phyloP scores from a whole-genome alignment of 805 yeast species.

The Blastobotrys mokoenaii region DNA sequence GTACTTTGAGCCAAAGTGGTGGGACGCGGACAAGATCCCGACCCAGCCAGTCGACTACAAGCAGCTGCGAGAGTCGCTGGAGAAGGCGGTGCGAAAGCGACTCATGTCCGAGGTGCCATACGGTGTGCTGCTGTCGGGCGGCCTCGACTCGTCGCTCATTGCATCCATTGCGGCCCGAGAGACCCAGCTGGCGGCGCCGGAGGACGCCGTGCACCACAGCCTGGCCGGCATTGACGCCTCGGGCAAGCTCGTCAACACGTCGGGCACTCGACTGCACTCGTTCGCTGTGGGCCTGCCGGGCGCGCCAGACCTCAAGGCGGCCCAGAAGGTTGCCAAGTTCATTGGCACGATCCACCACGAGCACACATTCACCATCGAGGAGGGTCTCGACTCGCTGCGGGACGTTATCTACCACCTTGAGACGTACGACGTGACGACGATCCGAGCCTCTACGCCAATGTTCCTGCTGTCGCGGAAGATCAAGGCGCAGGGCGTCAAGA shows the following conservation, averaged over 20 bases:
- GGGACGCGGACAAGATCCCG: slow-evolving; percentile 76
- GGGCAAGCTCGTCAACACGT: slow-evolving; percentile 66
- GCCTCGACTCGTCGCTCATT: slow-evolving; percentile 91
- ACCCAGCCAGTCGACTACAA: slow-evolving; percentile 64
- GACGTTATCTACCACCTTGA: slow-evolving; percentile 95
- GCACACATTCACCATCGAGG: slow-evolving; percentile 93
- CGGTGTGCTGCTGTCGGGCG: slow-evolving; percentile 96
- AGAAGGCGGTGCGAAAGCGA: slow-evolving; percentile 95
- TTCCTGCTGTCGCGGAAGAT: slow-evolving; percentile 90
- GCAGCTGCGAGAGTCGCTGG: slow-evolving; percentile 70
- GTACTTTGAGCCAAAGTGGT: slow-evolving; percentile 91
- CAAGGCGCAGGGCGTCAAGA: slow-evolving; percentile 99
- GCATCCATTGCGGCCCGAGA: slow-evolving; percentile 97
- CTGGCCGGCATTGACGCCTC: slow-evolving; percentile 88
- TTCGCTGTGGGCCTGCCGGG: slow-evolving; percentile 96
- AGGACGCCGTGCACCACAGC: slow-evolving; percentile 52
- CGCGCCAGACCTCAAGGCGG: slow-evolving; percentile 96
- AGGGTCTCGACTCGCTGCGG: slow-evolving; percentile 89
- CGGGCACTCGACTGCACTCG: slow-evolving; percentile 72
- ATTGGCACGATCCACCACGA: slow-evolving; percentile 97
- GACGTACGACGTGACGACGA: slow-evolving; percentile 97
- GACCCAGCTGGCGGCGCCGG: slow-evolving; percentile 69
- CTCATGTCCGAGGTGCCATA: slow-evolving; percentile 99
- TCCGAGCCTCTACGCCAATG: slow-evolving; percentile 99
- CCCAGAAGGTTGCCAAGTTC: slow-evolving; percentile 91